Evolutionary conservation across 2,329 filamentous ascomycete species (phyloP).

Genomic region (Fusarium armeniacum): DNA sequence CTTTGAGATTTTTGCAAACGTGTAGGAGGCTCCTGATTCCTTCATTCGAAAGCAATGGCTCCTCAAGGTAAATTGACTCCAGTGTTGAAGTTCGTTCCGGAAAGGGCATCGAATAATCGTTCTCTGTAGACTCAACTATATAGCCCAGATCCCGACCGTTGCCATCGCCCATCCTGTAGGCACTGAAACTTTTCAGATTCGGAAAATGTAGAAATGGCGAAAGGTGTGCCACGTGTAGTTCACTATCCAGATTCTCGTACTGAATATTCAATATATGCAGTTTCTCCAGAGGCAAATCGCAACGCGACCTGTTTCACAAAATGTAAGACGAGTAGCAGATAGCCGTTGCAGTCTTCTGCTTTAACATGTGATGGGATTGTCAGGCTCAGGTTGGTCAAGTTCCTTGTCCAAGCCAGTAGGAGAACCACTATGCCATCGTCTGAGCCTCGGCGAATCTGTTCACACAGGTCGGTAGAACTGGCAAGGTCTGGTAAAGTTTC

Average conservation of each 20-base stretch:
- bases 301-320: neutral
- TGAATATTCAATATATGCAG: neutral
- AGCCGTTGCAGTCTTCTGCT: neutral
- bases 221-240: neutral
- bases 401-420: neutral
- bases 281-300: neutral
- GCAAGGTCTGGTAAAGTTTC: neutral
- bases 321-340: neutral
- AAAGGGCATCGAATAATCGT: neutral
- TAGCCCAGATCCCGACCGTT: neutral
- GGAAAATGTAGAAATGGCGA: slow-evolving; percentile 3
- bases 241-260: neutral
- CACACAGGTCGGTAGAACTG: neutral
- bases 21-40: neutral
- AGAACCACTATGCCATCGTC: slow-evolving; percentile 4
- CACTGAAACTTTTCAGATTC: neutral
- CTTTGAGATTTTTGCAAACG: neutral
- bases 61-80: neutral
- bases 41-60: neutral
- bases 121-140: too few species aligned
- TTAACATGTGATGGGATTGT: fast-evolving
- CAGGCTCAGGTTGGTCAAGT: neutral
- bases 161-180: neutral
- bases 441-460: fast-evolving
- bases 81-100: slow-evolving; percentile 1